Evolutionary conservation across 345 rosid genomes (phyloP).

Genomic region (Durio zibethinus): DNA sequence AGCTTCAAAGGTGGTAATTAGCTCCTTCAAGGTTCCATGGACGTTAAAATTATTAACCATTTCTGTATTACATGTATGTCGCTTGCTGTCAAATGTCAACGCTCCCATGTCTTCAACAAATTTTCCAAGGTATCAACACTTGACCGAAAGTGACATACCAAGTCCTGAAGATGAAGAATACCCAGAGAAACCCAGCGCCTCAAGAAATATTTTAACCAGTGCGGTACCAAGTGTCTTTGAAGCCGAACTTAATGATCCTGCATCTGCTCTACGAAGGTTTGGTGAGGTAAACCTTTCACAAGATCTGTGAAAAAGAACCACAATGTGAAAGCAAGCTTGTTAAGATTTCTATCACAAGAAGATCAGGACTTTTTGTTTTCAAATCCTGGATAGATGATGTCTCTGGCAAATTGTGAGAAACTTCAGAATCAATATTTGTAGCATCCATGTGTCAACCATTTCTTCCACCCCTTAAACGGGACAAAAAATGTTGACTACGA

Average conservation of each 20-base stretch:
- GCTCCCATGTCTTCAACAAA: constrained; percentile 82
- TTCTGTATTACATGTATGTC: constrained; percentile 74
- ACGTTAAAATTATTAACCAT: constrained; percentile 93
- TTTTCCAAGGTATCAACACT: constrained; percentile 91
- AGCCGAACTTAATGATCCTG: constrained; percentile 65
- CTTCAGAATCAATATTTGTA: constrained; percentile 63
- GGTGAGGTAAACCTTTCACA: constrained; percentile 86
- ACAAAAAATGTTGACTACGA: constrained; percentile 77
- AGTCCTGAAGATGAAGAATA: constrained; percentile 56
- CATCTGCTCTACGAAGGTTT: constrained; percentile 87
- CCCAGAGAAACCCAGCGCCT: constrained; percentile 81
- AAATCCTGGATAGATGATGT: constrained; percentile 52
- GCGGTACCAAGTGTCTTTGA: constrained; percentile 85
- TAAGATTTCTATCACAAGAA: constrained; percentile 64
- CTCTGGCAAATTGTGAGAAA: constrained; percentile 52
- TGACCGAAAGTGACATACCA: constrained; percentile 61
- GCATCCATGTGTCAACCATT: constrained; percentile 77
- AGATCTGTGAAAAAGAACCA: constrained; percentile 77
- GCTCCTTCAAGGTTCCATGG: constrained; percentile 84
- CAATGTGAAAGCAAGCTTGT: constrained; percentile 65
- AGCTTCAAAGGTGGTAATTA: constrained; percentile 92
- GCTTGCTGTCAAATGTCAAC: constrained; percentile 74
- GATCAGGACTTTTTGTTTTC: constrained; percentile 77
- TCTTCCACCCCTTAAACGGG: constrained; percentile 89
- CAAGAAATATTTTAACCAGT: constrained; percentile 73